Percentiles rank a stretch among this genome's conserved stretches.
Conservation (phyloP, 1,284 basidiomycete genomes). For the Sanghuangporus weigelae region DNA sequence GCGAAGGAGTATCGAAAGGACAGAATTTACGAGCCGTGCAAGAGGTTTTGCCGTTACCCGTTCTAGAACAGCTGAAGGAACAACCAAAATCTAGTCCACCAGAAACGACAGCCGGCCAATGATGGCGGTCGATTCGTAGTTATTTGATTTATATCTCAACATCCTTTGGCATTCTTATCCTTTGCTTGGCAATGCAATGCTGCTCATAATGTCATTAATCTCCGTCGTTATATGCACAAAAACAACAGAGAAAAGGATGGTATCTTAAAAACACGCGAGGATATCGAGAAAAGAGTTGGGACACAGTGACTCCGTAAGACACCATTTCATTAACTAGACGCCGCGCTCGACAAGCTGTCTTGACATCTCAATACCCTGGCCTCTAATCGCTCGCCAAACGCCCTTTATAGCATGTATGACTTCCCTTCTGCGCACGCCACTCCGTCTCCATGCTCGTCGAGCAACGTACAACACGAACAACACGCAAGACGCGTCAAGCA, state of each 20-base stretch:
- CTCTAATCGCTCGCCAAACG: conserved; percentile 69
- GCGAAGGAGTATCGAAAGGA: conserved; percentile 21
- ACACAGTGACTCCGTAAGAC: background rate
- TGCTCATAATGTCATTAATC: background rate
- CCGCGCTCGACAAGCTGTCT: conserved; percentile 47
- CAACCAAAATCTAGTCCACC: background rate
- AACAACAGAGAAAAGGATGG: background rate
- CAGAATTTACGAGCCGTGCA: conserved; percentile 3
- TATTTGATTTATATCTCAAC: background rate
- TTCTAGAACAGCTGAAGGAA: background rate
- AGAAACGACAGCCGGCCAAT: background rate
- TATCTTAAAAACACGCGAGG: background rate
- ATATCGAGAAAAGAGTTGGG: background rate
- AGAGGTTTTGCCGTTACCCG: conserved; percentile 3
- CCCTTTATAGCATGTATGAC: conserved; percentile 55
- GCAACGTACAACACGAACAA: conserved; percentile 50
- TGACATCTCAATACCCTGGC: conserved; percentile 31
- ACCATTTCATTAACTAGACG: conserved; percentile 27
- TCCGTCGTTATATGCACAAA: background rate
- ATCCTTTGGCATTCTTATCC: background rate
- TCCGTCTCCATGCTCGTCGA: conserved; percentile 58
- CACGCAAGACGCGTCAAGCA: conserved; percentile 70
- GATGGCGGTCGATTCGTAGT: background rate
- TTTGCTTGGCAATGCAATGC: background rate
- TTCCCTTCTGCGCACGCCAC: conserved; percentile 61